Evolutionary conservation across 2,329 filamentous ascomycete species (phyloP), one percentile per base, ranked within the genome.

Genomic region (Niveomyces coronatus): DNA sequence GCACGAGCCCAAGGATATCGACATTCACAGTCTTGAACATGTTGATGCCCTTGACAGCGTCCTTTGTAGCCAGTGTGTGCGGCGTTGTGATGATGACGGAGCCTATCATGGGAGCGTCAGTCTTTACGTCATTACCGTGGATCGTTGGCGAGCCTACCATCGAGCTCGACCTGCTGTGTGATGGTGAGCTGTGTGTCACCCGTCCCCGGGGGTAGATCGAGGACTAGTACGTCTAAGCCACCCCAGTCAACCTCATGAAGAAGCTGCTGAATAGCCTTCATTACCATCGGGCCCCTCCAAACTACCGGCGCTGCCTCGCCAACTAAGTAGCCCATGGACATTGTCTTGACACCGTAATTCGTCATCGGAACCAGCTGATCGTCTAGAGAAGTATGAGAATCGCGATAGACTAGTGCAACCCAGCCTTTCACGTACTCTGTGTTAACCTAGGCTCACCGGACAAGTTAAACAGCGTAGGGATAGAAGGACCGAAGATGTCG

Each of bases 261-360:
- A 5, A 98, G 76, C 55, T 98, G 91, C 49, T 95, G 88, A 46
- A 98, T 71, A 0, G 91, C 91, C 55, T 96, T 98, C 71, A 94
- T 93, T 11, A 96, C 85, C 88, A 98, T 95, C 3, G 94, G 73
- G 0, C 91, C 91, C 36, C 91, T 78, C 91, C 91, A 98, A 22
- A 91, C 88, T 13, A 98, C 82, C 0, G 88, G 85, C 5, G 85
- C 82, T 9, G 78, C 72, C 47, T 86, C 80, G 15, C 75, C 76
- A 1, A 94, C 78, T 1, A 98, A 71, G 47, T 94, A 96, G 35
- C 91, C 91, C 85, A 98, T 96, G 0, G 88, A 95, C 91, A 98
- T 98, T 39, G 87, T 93, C 61, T 93, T 93, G 40, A 98, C 74
- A 28, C 91, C 91, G 64, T 96, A 96, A 55, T 94, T 94, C 16